phyloP scores from a whole-genome alignment of 1,284 basidiomycete species.

The Spongispora temasekensis region DNA sequence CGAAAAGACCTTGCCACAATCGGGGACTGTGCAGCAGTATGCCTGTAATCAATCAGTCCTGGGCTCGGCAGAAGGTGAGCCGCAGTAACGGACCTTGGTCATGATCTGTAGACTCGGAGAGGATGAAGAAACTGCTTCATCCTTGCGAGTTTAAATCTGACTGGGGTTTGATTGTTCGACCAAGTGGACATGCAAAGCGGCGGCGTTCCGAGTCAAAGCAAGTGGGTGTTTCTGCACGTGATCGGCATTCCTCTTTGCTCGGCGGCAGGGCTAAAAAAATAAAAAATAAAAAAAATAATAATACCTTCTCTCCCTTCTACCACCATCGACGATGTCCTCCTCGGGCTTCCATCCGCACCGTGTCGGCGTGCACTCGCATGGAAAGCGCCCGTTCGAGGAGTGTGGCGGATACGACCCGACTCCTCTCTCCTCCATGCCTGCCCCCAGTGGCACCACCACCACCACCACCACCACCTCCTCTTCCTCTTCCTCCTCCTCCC shows the following conservation, averaged over 20 bases:
- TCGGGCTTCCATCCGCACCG: slow-evolving; percentile 27
- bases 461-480: slow-evolving; percentile 30
- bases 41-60: slow-evolving; percentile 15
- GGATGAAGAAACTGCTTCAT: too few species aligned
- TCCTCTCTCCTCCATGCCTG: slow-evolving; percentile 31
- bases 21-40: slow-evolving; percentile 14
- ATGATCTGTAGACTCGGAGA: slow-evolving; percentile 17
- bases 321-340: slow-evolving; percentile 30
- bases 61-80: too few species aligned
- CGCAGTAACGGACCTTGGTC: slow-evolving; percentile 9
- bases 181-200: too few species aligned
- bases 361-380: slow-evolving; percentile 27
- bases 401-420: slow-evolving; percentile 37
- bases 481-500: slow-evolving; percentile 2
- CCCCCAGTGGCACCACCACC: slow-evolving; percentile 26
- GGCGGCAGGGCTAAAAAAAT: neutral
- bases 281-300: slow-evolving; percentile 11
- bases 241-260: too few species aligned
- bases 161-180: too few species aligned
- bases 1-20: slow-evolving; percentile 19
- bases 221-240: too few species aligned
- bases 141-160: too few species aligned
- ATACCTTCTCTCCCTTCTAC: slow-evolving; percentile 12
- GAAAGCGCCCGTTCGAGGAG: slow-evolving; percentile 35
- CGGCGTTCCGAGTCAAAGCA: too few species aligned